Percentiles rank a stretch among this genome's conserved stretches.
Conservation (phyloP, 331 rosid genomes). For the Cydonia oblonga region DNA sequence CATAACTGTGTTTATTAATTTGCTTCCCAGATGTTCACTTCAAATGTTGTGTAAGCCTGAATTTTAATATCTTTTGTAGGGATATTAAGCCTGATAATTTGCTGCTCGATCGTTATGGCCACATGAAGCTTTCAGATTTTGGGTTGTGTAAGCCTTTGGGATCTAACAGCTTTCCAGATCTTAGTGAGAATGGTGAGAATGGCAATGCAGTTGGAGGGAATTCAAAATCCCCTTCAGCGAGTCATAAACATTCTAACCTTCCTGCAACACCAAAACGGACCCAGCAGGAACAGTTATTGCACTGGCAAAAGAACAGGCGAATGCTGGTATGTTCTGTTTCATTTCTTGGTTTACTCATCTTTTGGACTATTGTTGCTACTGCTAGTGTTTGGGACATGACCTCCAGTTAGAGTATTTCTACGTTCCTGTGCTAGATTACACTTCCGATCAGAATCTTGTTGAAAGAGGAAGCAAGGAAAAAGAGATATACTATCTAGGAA, state of each 20-base stretch:
- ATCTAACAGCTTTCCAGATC: conserved; percentile 57
- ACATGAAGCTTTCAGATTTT: conserved; percentile 79
- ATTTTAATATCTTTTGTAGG: conserved; percentile 27
- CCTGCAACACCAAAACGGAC: conserved; percentile 21
- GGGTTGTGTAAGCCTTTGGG: conserved; percentile 80
- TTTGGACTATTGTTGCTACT: no score
- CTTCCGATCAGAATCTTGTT: not conserved
- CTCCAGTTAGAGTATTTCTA: not conserved
- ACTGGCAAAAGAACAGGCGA: conserved; percentile 48
- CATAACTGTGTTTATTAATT: not conserved
- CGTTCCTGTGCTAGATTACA: not conserved
- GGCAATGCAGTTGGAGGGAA: conserved; percentile 19
- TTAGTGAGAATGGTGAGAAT: conserved; percentile 35
- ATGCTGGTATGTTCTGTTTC: conserved; percentile 28
- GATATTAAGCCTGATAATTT: conserved; percentile 88
- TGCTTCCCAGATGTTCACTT: not conserved
- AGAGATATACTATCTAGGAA: not conserved
- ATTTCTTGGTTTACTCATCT: not conserved
- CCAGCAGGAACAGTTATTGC: conserved; percentile 44
- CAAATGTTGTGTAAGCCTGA: not conserved
- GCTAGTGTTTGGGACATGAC: no score
- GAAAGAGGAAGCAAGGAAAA: not conserved
- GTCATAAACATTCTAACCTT: conserved; percentile 12
- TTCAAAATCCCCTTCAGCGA: not conserved
- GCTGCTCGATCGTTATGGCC: conserved; percentile 64